Conservation (phyloP, 306 rosid species). For the Gleditsia sinensis region DNA sequence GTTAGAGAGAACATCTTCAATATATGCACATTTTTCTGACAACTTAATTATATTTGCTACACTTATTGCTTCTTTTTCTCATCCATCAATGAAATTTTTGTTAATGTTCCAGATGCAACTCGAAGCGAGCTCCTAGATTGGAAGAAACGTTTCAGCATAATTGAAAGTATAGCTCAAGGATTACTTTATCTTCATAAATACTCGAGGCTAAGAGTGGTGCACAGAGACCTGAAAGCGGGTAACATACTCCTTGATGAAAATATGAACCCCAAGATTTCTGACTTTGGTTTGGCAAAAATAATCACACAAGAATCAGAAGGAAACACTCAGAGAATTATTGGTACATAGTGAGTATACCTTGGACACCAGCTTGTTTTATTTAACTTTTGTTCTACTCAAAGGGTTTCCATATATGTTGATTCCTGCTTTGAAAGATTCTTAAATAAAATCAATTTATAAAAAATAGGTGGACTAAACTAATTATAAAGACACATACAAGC, state of each 20-base stretch:
- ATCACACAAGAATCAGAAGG: neutral
- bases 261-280: constrained; percentile 20
- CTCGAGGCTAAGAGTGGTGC: constrained; percentile 12
- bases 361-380: too few relatives aligned
- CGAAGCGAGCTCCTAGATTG: neutral
- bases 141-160: constrained; percentile 12
- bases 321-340: constrained; percentile 1
- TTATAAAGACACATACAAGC: too few relatives aligned
- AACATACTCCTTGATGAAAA: constrained; percentile 28
- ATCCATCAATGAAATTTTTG: neutral
- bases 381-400: neutral
- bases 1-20: too few relatives aligned
- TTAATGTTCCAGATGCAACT: neutral
- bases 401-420: neutral
- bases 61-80: too few relatives aligned
- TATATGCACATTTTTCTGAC: neutral
- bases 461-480: too few relatives aligned
- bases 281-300: constrained; percentile 19
- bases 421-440: too few relatives aligned
- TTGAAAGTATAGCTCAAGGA: constrained; percentile 30
- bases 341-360: constrained; percentile 4
- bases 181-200: constrained; percentile 25
- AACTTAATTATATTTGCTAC: too few relatives aligned
- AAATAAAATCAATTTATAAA: too few relatives aligned
- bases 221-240: constrained; percentile 17